Base-by-base conservation (phyloP, 768 basidiomycete species). In the Mycena filopes region DNA sequence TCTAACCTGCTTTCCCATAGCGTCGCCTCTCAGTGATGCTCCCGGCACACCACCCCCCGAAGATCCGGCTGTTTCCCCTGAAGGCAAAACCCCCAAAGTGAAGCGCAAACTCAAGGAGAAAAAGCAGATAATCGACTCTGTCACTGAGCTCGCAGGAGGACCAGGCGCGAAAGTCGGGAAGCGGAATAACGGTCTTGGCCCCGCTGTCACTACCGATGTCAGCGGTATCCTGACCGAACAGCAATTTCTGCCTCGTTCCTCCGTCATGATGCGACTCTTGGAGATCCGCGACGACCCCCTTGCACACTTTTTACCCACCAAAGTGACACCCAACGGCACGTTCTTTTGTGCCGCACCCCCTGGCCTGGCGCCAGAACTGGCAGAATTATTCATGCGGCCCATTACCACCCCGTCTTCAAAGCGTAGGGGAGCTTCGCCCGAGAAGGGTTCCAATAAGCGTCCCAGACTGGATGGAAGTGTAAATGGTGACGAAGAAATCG, bases 111-210 rank as follows among this genome's bases (percentile, higher is more conserved):
- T 76, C 38, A 88, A 86, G 68, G 89, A 91, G 72, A 94, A 90
- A 83, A 96, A 92, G 77, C 91, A 93, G 69, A 93, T 96, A 47
- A 92, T 97, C 59, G 96, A 98, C 75, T 85, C 87, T n/a, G 87
- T 94, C 46, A 96, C 92, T 9, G 96, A 98, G 76, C 85, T 96
- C 46, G 83, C 85, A 45, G 88, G 88, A 61, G 88, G 88, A 3
- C 86, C 84, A 26, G 85, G 87, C 26, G 80, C 81, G 8, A 80
- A 82, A 65, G 75, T 81, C 54, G 85, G 87, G 43, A 86, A 88
- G n/a, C 82, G 84, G 29, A 78, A 79, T 29, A 82, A 79, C 55
- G 82, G 81, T 25, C 75, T 89, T 25, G 87, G 86, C 25, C 83
- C 83, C 31, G 87, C 85, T 43, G 82, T 88, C 43, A 81, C 79